Evolutionary conservation across 1,284 basidiomycete species (phyloP), one percentile per base, ranked within the genome.

Genomic region (Anthracocystis panici-leucophaei): DNA sequence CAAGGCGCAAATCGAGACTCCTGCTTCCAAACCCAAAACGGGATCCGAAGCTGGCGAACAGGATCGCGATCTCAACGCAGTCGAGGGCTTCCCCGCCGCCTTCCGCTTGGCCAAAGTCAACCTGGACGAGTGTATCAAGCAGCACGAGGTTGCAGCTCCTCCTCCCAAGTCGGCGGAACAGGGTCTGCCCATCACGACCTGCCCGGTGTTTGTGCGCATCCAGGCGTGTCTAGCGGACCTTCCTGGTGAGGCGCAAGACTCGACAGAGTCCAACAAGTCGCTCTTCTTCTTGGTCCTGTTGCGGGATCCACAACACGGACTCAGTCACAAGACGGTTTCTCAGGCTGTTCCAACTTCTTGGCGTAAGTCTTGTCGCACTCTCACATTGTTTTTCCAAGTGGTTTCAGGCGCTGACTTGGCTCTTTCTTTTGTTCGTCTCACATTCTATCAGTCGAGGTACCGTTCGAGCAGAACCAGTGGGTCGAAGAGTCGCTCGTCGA

Each of bases 171-270:
- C 57, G 6, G 59, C 52, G 4, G 57, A 53, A 5, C 52, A 68
- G 5, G 64, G 44, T 2, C 44, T 88, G 14, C 94, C 93, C 3
- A 93, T 94, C 14, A 93, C 93, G 5, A 93, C 92, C 66, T 93
- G 95, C 45, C 91, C 95, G 57, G 90, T 99, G 53, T 98, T 94
- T 86, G 89, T 99, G 55, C 93, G 96, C 70, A 89, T 99, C 41
- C 95, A 99, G 84, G 94, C 96, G 1, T 71, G 74, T 45, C 31
- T 77, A 20, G 61, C 77, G 2, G 56, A 69, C 5, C 56, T 83
- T 23, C 78, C 78, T 0, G 75, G 76, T 10, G 41, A 45, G 5
- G 52, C 29, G 7, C 42, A 25, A 21, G 48, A 61, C 2, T 27
- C 33, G 3, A 50, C 42, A 29, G 60, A 76, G 41, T 64, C 72